Conservation (phyloP, 768 basidiomycete species). For the Daedaleopsis sinensis region DNA sequence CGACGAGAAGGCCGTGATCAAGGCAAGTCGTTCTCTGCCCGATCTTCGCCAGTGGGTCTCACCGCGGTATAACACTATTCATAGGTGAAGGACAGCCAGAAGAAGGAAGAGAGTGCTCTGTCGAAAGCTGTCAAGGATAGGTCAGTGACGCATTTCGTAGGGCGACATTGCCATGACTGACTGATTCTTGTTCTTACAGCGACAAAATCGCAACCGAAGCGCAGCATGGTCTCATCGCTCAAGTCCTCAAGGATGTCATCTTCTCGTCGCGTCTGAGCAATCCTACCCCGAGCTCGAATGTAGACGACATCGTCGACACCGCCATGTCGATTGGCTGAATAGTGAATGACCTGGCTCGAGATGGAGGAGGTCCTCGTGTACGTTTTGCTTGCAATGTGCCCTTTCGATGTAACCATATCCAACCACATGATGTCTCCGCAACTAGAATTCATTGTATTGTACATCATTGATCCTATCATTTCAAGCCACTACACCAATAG, state of each 20-base stretch:
- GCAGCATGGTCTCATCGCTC: constrained; percentile 91
- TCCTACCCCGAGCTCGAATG: constrained; percentile 6
- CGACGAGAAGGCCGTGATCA: constrained; percentile 44
- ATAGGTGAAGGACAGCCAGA: constrained; percentile 71
- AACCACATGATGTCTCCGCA: background rate
- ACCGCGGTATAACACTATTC: background rate
- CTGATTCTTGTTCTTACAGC: constrained; percentile 43
- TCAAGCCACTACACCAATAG: background rate
- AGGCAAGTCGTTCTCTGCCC: constrained; percentile 39
- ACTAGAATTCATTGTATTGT: constrained; percentile 17
- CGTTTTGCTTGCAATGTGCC: constrained; percentile 3
- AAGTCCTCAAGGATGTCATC: constrained; percentile 90
- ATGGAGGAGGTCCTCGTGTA: constrained; percentile 11
- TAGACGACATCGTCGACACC: constrained; percentile 38
- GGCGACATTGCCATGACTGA: background rate
- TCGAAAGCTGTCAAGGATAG: constrained; percentile 91
- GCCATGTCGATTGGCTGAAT: constrained; percentile 39
- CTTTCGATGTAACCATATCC: constrained; percentile 4
- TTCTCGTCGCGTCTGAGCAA: constrained; percentile 60
- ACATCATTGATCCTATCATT: background rate
- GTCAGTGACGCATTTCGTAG: constrained; percentile 40
- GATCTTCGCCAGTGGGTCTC: background rate
- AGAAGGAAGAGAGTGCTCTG: constrained; percentile 79
- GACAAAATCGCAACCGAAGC: constrained; percentile 89
- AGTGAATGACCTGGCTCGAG: background rate